Base-by-base conservation (phyloP, 108 stramenopile species). In the Pseudonitzschia delicatissima region DNA sequence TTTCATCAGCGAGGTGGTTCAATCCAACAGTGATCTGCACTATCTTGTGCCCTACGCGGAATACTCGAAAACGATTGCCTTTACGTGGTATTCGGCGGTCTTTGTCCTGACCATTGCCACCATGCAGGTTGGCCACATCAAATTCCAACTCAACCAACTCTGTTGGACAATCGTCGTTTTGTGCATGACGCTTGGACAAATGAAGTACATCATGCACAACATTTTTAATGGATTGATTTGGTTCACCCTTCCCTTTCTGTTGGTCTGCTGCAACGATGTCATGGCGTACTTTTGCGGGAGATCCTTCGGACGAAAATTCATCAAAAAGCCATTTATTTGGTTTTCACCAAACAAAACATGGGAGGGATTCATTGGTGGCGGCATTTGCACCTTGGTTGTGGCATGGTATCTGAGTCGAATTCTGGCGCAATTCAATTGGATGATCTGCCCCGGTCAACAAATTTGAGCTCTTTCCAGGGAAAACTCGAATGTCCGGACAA, bases 151-250 rank as follows among this genome's bases (percentile, higher is more conserved):
- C 42, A 96, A 96, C 69, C 98, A 98, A 69, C 72, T 96, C 20
- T 95, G 95, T 67, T 97, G 97, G 97, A 96, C 96, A 17, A 90
- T 98, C 67, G 83, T 96, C 21, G 95, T 95, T 20, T 62, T 98
- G 64, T 90, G 87, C 65, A 66, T 98, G 59, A 96, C 97, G 17
- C 94, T 96, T 20, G 93, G 93, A 27, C 91, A 93, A 68, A 70
- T 96, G 59, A 96, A 96, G 78, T 93, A 92, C 58, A 87, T 98
- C 64, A 93, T 97, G 79, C 90, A 91, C 86, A 98, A 97, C 66
- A 84, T 98, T 42, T 97, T 94, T 84, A 94, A 97, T 74, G 99
- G 99, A 0, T 67, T 99, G 15, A 93, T 99, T 62, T 99, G 99
- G 99, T 98, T 97, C 69, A 83, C 90, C 58, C 73, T 99, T 61